phyloP scores from a whole-genome alignment of 2,329 filamentous ascomycete species.

The Ophiostoma ips region DNA sequence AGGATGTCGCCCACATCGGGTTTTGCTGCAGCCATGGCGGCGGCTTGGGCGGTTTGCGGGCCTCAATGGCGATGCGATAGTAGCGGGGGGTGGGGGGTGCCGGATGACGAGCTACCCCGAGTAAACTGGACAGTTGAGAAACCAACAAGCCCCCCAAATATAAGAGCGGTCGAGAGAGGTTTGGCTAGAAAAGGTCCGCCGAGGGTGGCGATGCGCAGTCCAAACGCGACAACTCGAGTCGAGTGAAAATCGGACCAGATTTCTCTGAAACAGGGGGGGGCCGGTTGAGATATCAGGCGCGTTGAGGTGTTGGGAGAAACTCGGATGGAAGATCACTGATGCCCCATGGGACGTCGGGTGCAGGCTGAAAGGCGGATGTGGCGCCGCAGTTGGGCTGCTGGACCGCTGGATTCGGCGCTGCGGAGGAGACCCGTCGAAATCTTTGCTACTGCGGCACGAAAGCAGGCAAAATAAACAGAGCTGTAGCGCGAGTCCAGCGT shows the following conservation, averaged over 20 bases:
- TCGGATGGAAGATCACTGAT: neutral
- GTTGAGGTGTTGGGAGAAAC: conserved; percentile 4
- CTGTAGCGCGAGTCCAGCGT: no score
- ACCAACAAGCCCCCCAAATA: neutral
- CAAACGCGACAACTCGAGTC: neutral
- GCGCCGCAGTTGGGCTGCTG: neutral
- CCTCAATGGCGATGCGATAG: neutral
- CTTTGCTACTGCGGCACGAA: no score
- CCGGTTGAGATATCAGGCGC: neutral
- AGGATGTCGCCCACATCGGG: conserved; percentile 54
- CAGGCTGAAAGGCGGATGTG: neutral
- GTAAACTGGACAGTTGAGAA: neutral
- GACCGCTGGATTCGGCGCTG: neutral
- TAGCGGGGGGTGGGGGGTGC: neutral
- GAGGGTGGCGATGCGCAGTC: neutral
- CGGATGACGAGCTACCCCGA: neutral
- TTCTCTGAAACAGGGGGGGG: neutral
- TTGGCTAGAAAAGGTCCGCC: neutral
- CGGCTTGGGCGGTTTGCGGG: neutral
- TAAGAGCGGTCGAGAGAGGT: neutral
- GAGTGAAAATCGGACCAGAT: neutral
- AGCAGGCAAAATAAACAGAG: no score
- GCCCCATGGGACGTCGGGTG: neutral
- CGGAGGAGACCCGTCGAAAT: no score
- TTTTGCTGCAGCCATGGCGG: conserved; percentile 25